A percentile compares a stretch with the other conserved stretches of the same genome.
Evolutionary conservation across 2,329 filamentous ascomycete species (phyloP).

Genomic region (Ilyonectria destructans): DNA sequence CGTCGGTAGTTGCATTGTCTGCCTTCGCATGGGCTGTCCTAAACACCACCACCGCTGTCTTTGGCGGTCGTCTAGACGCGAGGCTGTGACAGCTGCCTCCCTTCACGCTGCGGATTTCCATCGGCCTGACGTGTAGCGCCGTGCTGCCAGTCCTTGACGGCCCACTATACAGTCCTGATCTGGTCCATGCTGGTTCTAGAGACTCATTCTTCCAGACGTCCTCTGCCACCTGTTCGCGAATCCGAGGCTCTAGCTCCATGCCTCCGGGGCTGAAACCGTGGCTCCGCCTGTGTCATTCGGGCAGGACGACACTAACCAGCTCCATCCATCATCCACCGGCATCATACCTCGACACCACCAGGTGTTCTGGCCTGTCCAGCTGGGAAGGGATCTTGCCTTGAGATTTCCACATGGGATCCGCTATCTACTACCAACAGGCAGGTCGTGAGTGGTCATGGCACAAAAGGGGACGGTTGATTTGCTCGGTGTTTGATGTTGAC

Average conservation of each 20-base stretch:
- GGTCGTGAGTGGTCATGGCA: constrained; percentile 26
- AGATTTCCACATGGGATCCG: constrained; percentile 38
- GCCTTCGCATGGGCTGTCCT: constrained; percentile 16
- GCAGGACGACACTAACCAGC: constrained; percentile 39
- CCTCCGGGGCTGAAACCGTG: constrained; percentile 46
- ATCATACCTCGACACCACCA: constrained; percentile 21
- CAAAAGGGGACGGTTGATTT: constrained; percentile 32
- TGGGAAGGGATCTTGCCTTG: constrained; percentile 31
- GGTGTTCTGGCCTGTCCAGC: constrained; percentile 20
- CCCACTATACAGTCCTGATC: constrained; percentile 39
- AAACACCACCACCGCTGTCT: constrained; percentile 6
- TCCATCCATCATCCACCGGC: constrained; percentile 12
- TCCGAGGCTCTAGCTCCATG: constrained; percentile 11
- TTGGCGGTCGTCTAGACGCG: constrained; percentile 1
- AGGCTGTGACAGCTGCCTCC: constrained; percentile 11
- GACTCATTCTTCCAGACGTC: constrained; percentile 24
- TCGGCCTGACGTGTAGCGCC: constrained; percentile 41
- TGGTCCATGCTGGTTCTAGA: constrained; percentile 18
- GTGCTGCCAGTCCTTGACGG: constrained; percentile 34
- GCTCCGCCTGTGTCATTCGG: constrained; percentile 45
- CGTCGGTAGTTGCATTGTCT: constrained; percentile 23
- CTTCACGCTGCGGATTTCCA: constrained; percentile 22
- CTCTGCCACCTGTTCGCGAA: constrained; percentile 29
- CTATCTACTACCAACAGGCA: constrained; percentile 33
- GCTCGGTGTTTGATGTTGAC: constrained; percentile 46